Conservation (phyloP, 176 grass and related monocot genomes). For the Paspalum notatum region DNA sequence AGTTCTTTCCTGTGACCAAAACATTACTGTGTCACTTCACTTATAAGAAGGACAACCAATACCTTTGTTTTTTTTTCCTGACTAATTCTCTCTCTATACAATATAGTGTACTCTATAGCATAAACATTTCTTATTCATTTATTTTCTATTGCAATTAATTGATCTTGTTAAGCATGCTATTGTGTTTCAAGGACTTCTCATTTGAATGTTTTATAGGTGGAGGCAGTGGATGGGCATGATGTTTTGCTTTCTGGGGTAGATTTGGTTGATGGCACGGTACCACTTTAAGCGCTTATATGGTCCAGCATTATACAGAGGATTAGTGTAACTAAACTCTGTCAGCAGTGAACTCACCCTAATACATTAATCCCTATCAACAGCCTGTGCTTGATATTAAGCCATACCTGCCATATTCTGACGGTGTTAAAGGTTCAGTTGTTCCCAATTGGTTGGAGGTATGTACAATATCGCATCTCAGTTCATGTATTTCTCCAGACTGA, state of each 20-base stretch:
- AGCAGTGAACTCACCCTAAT: slow-evolving; percentile 45
- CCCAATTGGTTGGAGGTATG: slow-evolving; percentile 80
- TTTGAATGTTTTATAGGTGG: slow-evolving; percentile 67
- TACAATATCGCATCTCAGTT: slow-evolving; percentile 4
- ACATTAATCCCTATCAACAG: slow-evolving; percentile 58
- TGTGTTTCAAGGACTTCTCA: neutral
- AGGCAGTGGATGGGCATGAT: slow-evolving; percentile 68
- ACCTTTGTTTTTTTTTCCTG: neutral
- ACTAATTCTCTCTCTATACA: neutral
- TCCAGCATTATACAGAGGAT: slow-evolving; percentile 16
- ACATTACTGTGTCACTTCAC: neutral
- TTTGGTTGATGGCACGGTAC: slow-evolving; percentile 91
- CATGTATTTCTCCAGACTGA: slow-evolving; percentile 6
- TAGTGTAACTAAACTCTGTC: slow-evolving; percentile 27
- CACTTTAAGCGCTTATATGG: slow-evolving; percentile 9
- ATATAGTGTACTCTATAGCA: neutral
- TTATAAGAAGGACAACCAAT: slow-evolving; percentile 2
- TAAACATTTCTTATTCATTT: neutral
- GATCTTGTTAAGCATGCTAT: neutral
- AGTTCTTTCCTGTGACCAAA: neutral
- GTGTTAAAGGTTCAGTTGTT: slow-evolving; percentile 57
- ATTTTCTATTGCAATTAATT: neutral
- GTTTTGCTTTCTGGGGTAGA: slow-evolving; percentile 95
- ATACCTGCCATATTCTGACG: slow-evolving; percentile 93
- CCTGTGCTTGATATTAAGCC: slow-evolving; percentile 98